Base-by-base conservation (phyloP, 2,329 filamentous ascomycete genomes). In the Leptographium wingfieldii region DNA sequence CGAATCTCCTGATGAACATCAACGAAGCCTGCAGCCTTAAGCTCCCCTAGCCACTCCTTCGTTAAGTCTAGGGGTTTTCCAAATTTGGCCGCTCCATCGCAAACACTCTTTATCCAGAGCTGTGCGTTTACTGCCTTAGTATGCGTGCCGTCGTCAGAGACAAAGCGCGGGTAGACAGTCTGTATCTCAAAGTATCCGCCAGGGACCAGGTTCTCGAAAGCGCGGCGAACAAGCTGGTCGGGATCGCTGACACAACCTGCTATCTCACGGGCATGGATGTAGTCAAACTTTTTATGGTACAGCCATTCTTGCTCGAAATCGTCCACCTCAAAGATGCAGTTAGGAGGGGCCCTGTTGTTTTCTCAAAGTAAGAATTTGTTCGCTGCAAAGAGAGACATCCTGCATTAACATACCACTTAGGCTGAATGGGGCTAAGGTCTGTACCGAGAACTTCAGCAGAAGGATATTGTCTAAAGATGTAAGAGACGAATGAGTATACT, bases 321-420 rank as follows among this genome's bases (percentile, higher is more conserved):
- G 67, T 90, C 86, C 55, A 91, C 79, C 61, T 84, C 82, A 65
- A 91, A 92, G 63, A 83, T 80, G 12, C 90, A 84, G 63, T 91
- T 92, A n/a, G 80, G 79, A 0, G 87, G 86, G 3, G 22, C 33
- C 56, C 56, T 58, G 43, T 9, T 14, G 19, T 22, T 51, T 25
- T 25, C 5, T 4, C 10, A 49, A 7, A 22, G n/a, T 10, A 10
- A 16, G 12, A 12, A 40, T 4, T 16, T 3, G 2, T 40, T 3
- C 3, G 16, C 1, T 29, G 16, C 6, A 25, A 27, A 27, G 25
- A 49, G n/a, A 16, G 48, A 33, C 9, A 16, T 6, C 14, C 9
- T 49, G 38, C 14, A 5, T 16, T 40, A 3, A 16, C 38, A 40
- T 40, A 58, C 57, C 57, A 58, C 53, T 46, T 40, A 2, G 84